phyloP scores from a whole-genome alignment of 768 basidiomycete species.

The Rhodotorula graminis region DNA sequence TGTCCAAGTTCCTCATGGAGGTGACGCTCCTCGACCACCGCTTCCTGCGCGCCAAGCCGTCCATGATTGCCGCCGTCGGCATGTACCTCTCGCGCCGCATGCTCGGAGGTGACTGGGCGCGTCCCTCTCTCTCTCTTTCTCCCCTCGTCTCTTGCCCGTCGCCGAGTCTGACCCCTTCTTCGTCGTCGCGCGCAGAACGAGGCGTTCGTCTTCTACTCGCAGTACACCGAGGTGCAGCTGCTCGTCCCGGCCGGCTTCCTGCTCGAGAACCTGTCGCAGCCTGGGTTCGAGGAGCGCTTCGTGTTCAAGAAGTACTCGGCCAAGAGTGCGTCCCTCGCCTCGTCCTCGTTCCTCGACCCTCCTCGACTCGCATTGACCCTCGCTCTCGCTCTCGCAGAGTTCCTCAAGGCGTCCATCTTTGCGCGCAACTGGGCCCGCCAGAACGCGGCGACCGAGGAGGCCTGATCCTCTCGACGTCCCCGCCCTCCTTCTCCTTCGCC shows the following conservation, averaged over 20 bases:
- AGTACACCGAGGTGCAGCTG: slow-evolving; percentile 83
- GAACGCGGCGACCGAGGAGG: slow-evolving; percentile 30
- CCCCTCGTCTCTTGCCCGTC: no score
- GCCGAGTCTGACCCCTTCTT: background rate
- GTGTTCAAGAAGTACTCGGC: slow-evolving; percentile 93
- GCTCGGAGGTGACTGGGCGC: slow-evolving; percentile 93
- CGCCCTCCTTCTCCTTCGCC: background rate
- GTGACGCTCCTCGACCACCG: slow-evolving; percentile 87
- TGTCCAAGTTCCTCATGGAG: slow-evolving; percentile 96
- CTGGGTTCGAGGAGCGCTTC: slow-evolving; percentile 74
- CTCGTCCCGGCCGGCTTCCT: slow-evolving; percentile 73
- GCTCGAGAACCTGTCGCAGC: slow-evolving; percentile 72
- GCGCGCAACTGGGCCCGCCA: slow-evolving; percentile 51
- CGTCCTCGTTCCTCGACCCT: no score
- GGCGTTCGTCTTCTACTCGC: slow-evolving; percentile 85
- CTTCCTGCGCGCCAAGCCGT: slow-evolving; percentile 89
- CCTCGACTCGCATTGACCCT: background rate
- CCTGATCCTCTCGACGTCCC: background rate
- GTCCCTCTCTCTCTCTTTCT: slow-evolving; percentile 46
- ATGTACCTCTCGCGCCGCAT: slow-evolving; percentile 95
- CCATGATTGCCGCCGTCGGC: slow-evolving; percentile 85
- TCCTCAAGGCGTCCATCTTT: slow-evolving; percentile 68
- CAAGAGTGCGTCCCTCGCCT: slow-evolving; percentile 55
- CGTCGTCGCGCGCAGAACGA: slow-evolving; percentile 59
- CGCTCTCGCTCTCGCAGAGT: slow-evolving; percentile 48